Evolutionary conservation across 1,139 yeast species (phyloP), one percentile per base, ranked within the genome.

Genomic region (Taiozyma onychis): DNA sequence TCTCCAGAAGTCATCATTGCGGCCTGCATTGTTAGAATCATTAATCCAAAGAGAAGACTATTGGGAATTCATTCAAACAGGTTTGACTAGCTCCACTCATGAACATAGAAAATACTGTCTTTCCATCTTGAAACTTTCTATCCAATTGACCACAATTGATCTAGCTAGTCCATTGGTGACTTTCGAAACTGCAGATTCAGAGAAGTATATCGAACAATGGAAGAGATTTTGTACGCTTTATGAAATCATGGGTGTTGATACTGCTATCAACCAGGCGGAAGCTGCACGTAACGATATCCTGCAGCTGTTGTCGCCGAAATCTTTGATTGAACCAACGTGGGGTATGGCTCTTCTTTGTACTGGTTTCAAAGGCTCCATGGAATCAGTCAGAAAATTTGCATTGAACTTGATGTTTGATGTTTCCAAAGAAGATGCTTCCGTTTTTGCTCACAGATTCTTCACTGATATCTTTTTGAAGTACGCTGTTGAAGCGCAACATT

Each of bases 241-340:
- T 57, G 96, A 90, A 62, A 85, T 90, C 46, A 70, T 88, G 41
- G 95, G 90, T 2, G 77, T 90, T 45, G 97, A 90, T 64, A 84
- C 96, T 0, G 87, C 97, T 0, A 70, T 88, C 59, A 91, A 90
- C 61, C 97, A 90, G 66, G 83, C 93, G 0, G 84, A 84, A 57
- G 97, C 90, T 13, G 95, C 95, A 0, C 68, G 79, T 2, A 68
- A 69, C 8, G 96, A 88, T 60, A 77, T 90, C 42, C 66, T 82
- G 6, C 70, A 69, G 2, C 66, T 88, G 26, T 73, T 88, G 42
- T 71, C 83, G 0, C 76, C 80, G 2, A 57, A 64, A 1, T 75
- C 82, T 0, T 66, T 75, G 21, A 73, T 85, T 39, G 78, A 81
- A 50, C 83, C 91, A 0, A 65, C 74, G 8, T 90, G 97, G 95